Evolutionary conservation across 306 rosid genomes (phyloP).

Genomic region (Cicer arietinum): DNA sequence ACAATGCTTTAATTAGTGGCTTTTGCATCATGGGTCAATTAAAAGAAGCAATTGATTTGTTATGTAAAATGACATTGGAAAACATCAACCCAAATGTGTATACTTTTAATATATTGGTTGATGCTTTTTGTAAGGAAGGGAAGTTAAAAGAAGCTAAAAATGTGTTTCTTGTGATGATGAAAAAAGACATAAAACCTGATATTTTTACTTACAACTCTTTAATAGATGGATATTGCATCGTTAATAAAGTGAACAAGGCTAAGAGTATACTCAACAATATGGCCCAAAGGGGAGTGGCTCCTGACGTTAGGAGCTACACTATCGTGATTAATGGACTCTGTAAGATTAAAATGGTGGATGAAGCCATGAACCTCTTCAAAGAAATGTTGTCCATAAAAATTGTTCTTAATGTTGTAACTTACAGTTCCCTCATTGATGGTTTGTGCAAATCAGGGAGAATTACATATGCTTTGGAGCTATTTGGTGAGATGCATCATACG

Average conservation of each 20-base stretch:
- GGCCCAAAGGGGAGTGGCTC: neutral
- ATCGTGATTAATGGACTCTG: neutral
- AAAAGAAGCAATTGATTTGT: no score
- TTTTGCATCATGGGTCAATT: no score
- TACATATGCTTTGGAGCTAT: neutral
- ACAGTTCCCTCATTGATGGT: no score
- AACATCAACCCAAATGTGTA: no score
- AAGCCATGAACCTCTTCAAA: neutral
- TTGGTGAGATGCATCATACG: neutral
- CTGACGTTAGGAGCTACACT: neutral
- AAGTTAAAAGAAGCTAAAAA: neutral
- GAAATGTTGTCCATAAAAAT: no score
- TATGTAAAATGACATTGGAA: no score
- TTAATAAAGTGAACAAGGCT: neutral
- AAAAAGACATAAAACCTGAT: neutral
- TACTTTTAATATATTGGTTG: no score
- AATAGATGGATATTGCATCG: neutral
- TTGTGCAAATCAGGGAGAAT: neutral
- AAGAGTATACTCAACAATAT: neutral
- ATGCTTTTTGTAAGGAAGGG: slow-evolving; percentile 27
- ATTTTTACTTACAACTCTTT: neutral
- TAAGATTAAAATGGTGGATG: neutral
- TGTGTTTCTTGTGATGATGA: no score
- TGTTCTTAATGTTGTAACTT: no score
- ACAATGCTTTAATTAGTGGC: no score